These are phyloP conservation scores for Gloeopeniophorella convolvens DNA, from an alignment of 768 basidiomycete species.

Conservation along the genomic window DNA sequence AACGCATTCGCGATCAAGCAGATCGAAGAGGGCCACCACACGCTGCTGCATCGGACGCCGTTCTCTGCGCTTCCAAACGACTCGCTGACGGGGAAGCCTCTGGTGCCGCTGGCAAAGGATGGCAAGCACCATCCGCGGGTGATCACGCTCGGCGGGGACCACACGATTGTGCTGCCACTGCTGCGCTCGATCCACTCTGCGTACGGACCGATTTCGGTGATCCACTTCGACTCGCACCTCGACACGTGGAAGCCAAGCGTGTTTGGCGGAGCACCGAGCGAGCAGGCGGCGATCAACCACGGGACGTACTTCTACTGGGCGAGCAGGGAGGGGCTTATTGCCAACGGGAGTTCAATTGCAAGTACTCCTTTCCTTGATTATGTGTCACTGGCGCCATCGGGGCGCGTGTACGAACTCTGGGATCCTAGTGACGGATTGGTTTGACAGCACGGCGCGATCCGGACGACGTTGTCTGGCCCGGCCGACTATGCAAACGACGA, in stretches of 20 bases:
- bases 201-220: conserved; percentile 75
- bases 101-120: conserved; percentile 56
- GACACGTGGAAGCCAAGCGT: conserved; percentile 74
- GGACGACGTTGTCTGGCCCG: conserved; percentile 73
- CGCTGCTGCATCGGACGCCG: conserved; percentile 56
- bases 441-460: conserved; percentile 75
- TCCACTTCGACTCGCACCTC: conserved; percentile 84
- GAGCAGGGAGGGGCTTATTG: conserved; percentile 72
- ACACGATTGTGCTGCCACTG: conserved; percentile 70
- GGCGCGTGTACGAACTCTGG: conserved; percentile 34
- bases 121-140: conserved; percentile 73
- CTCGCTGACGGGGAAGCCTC: conserved; percentile 47
- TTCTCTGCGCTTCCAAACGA: conserved; percentile 61
- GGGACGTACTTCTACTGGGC: conserved; percentile 93
- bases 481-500: conserved; percentile 77
- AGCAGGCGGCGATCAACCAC: conserved; percentile 73
- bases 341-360: conserved; percentile 77
- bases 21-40: conserved; percentile 67
- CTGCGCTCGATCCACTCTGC: conserved; percentile 65
- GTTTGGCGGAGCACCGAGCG: conserved; percentile 67
- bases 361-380: conserved; percentile 42
- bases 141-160: conserved; percentile 83
- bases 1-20: conserved; percentile 67
- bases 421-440: conserved; percentile 62
- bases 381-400: conserved; percentile 16